Base-by-base conservation (phyloP, 495 filamentous ascomycete genomes). In the Aspergillus haitiensis region DNA sequence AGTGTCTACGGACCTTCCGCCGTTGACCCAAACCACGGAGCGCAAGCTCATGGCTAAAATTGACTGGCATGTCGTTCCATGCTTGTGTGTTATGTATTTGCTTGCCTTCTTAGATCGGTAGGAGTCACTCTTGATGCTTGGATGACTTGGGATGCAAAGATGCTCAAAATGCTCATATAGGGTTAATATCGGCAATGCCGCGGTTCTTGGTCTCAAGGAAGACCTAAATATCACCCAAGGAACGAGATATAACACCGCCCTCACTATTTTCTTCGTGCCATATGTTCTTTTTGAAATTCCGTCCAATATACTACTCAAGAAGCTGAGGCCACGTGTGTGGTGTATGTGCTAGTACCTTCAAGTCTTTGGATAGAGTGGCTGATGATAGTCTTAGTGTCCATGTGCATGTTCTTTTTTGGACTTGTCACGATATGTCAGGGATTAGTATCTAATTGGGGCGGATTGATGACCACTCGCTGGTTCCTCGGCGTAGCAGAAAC, bases 201-300 rank as follows among this genome's bases (percentile, higher is more conserved):
- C 78, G 18, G 72, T 84, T 50, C 80, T 84, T 35, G 83, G 84
- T 46, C 78, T 93, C n/a, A 79, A 80, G 51, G 63, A 76, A 10
- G 88, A 95, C 40, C 73, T 94, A 11, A 40, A 78, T 15, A 80
- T 96, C 18, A 67, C 57, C 16, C 61, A 61, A 0, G 78, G 77
- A 31, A 80, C 80, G 11, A 82, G 89, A 65, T 93, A 87, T 72
- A 94, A 93, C 73, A 88, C 83, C 12, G 90, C 88, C 0, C 75
- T 96, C 59, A 86, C 85, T 21, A 93, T 96, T 63, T 96, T 97
- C 81, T 98, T 97, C 75, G 85, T 97, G 0, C 92, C 93, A 0
- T 98, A 97, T 69, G 82, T 96, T 61, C 62, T 93, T 48, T 88
- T 88, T 64, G 93, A 85, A 70, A 94, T 98, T 52, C 94, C 93